A percentile compares a stretch with the other conserved stretches of the same genome.
Conservation (phyloP, 176 grass and related monocot species). For the Musa itinerans region DNA sequence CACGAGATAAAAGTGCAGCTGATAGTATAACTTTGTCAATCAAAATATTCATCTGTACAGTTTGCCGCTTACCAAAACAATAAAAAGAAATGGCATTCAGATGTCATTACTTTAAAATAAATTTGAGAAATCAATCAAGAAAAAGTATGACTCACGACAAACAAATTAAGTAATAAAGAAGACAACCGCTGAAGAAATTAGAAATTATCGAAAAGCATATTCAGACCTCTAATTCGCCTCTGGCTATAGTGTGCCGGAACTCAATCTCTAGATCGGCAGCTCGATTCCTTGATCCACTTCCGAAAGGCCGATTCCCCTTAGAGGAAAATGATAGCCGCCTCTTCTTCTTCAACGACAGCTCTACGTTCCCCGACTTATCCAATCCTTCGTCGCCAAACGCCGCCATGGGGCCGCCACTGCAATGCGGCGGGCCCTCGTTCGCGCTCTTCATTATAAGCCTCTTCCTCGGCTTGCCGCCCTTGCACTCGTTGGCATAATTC, state of each 20-base stretch:
- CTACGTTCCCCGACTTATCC: slow-evolving; percentile 41
- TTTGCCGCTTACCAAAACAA: no score
- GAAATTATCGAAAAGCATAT: no score
- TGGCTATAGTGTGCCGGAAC: slow-evolving; percentile 75
- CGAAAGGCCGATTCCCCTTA: neutral
- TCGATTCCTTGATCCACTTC: slow-evolving; percentile 17
- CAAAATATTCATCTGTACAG: no score
- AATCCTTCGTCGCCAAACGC: slow-evolving; percentile 31
- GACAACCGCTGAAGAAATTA: neutral
- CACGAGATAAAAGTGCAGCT: no score
- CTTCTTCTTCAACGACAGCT: slow-evolving; percentile 21
- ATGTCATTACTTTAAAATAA: no score
- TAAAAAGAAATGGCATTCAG: no score
- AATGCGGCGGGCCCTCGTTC: slow-evolving; percentile 2
- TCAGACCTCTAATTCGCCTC: slow-evolving; percentile 57
- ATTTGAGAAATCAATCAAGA: no score
- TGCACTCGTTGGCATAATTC: slow-evolving; percentile 18
- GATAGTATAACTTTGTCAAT: no score
- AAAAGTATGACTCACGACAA: no score
- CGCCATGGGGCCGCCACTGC: neutral
- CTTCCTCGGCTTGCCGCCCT: slow-evolving; percentile 54
- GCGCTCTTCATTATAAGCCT: slow-evolving; percentile 64
- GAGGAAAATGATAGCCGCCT: slow-evolving; percentile 8
- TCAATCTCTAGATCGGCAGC: slow-evolving; percentile 63
- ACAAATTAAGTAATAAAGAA: neutral